Percentiles rank a stretch among this genome's conserved stretches.
Conservation (phyloP, 805 yeast species). For the Candida xyloterini region DNA sequence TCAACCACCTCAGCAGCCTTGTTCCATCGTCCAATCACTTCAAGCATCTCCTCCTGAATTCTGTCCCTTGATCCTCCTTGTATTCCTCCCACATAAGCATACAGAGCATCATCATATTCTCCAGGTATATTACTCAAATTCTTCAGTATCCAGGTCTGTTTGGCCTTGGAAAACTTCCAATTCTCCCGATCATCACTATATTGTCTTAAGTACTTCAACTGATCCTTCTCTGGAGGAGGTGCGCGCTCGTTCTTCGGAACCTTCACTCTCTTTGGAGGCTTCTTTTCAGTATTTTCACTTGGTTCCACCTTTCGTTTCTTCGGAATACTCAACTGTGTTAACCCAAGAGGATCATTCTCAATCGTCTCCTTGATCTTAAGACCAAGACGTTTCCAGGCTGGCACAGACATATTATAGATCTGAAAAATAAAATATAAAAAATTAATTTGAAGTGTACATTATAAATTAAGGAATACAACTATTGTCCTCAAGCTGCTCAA, state of each 20-base stretch:
- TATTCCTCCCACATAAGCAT: slow-evolving; percentile 53
- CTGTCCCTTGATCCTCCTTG: slow-evolving; percentile 71
- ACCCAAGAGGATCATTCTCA: slow-evolving; percentile 43
- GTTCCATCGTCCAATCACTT: slow-evolving; percentile 57
- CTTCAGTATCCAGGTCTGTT: slow-evolving; percentile 80
- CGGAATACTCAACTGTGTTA: slow-evolving; percentile 43
- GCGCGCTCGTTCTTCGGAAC: slow-evolving; percentile 63
- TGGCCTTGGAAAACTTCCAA: slow-evolving; percentile 86
- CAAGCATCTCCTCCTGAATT: slow-evolving; percentile 46
- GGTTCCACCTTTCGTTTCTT: slow-evolving; percentile 27
- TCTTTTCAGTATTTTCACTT: slow-evolving; percentile 36
- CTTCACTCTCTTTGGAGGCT: slow-evolving; percentile 68
- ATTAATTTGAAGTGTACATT: background rate
- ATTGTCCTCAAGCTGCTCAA: too few relatives aligned
- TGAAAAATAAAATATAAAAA: slow-evolving; percentile 1
- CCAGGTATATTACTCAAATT: slow-evolving; percentile 53
- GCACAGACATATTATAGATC: slow-evolving; percentile 35
- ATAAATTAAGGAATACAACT: too few relatives aligned
- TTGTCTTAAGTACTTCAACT: slow-evolving; percentile 59
- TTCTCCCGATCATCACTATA: slow-evolving; percentile 51
- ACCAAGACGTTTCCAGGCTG: slow-evolving; percentile 84
- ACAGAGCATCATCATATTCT: slow-evolving; percentile 49
- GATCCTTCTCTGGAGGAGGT: slow-evolving; percentile 78
- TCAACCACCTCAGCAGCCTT: slow-evolving; percentile 41
- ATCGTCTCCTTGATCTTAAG: slow-evolving; percentile 52